A percentile compares a stretch with the other conserved stretches of the same genome.
phyloP scores from a whole-genome alignment of 768 basidiomycete genomes.

The Tephrocybe sp. region DNA sequence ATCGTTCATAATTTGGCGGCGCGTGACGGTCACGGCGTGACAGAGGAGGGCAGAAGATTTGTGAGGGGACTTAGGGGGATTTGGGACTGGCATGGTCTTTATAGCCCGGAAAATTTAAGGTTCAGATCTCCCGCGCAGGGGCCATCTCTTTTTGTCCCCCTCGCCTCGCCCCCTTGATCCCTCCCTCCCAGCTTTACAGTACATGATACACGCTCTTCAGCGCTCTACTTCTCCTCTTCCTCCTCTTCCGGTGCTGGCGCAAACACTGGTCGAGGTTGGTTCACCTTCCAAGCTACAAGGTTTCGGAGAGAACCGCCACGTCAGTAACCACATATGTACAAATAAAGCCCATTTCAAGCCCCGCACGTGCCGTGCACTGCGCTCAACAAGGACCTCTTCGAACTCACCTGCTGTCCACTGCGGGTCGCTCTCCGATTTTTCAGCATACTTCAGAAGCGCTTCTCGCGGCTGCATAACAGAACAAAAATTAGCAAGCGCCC shows the following conservation, averaged over 20 bases:
- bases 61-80: conserved; percentile 77
- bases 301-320: conserved; percentile 62
- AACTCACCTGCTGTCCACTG: conserved; percentile 82
- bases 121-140: conserved; percentile 83
- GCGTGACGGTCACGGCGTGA: conserved; percentile 80
- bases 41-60: conserved; percentile 60
- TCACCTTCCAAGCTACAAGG: conserved; percentile 78
- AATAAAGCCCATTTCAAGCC: conserved; percentile 29
- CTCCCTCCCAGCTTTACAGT: conserved; percentile 11
- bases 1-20: conserved; percentile 59
- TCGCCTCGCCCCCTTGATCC: conserved; percentile 19
- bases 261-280: conserved; percentile 88
- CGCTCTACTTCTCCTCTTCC: conserved; percentile 42
- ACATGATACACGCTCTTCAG: conserved; percentile 3
- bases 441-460: conserved; percentile 92
- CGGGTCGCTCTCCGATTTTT: conserved; percentile 72
- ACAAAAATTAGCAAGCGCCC: conserved; percentile 19
- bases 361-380: conserved; percentile 30
- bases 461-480: conserved; percentile 77
- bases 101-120: conserved; percentile 81
- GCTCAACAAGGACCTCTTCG: conserved; percentile 18
- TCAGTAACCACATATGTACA: conserved; percentile 53
- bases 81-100: conserved; percentile 72
- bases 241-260: conserved; percentile 62
- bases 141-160: conserved; percentile 46